These are phyloP conservation scores for Jasminum sambac DNA, from an alignment of 257 asterid species.

Conservation along the genomic window DNA sequence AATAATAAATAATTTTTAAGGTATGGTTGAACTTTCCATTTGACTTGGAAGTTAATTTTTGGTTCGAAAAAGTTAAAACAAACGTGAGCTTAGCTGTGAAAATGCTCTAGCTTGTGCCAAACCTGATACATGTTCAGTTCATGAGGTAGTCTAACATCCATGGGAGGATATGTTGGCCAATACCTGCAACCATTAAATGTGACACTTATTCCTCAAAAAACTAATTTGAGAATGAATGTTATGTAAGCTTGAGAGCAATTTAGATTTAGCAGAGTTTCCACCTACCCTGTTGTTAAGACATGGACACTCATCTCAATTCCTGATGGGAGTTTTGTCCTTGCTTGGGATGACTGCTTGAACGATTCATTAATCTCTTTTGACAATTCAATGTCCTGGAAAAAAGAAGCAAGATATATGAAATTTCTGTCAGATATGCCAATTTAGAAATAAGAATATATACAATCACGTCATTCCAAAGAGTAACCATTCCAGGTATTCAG, in stretches of 20 bases:
- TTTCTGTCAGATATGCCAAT: not conserved
- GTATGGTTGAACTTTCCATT: too few species aligned
- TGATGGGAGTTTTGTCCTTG: slow-evolving; percentile 93
- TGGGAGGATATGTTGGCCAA: slow-evolving; percentile 99
- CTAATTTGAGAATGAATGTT: not conserved
- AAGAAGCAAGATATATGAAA: not conserved
- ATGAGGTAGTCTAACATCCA: slow-evolving; percentile 95
- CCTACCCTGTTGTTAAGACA: slow-evolving; percentile 93
- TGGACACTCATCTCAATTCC: slow-evolving; percentile 99
- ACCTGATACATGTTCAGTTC: slow-evolving; percentile 99
- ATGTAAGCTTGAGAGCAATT: slow-evolving; percentile 6
- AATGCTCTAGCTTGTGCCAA: slow-evolving; percentile 19
- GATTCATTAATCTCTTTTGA: slow-evolving; percentile 97
- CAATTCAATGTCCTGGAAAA: slow-evolving; percentile 73
- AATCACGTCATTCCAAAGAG: not conserved
- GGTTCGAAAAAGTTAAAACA: too few species aligned
- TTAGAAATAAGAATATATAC: not conserved
- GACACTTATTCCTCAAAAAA: slow-evolving; percentile 1
- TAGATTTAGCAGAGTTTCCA: not conserved
- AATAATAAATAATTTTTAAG: too few species aligned
- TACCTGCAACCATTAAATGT: slow-evolving; percentile 52
- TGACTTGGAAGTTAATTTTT: too few species aligned
- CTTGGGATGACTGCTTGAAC: slow-evolving; percentile 98
- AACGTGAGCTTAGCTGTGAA: not conserved
- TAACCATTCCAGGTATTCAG: not conserved